These are phyloP conservation scores for Spathaspora passalidarum DNA, from an alignment of 805 yeast genomes.

Conservation along the genomic window DNA sequence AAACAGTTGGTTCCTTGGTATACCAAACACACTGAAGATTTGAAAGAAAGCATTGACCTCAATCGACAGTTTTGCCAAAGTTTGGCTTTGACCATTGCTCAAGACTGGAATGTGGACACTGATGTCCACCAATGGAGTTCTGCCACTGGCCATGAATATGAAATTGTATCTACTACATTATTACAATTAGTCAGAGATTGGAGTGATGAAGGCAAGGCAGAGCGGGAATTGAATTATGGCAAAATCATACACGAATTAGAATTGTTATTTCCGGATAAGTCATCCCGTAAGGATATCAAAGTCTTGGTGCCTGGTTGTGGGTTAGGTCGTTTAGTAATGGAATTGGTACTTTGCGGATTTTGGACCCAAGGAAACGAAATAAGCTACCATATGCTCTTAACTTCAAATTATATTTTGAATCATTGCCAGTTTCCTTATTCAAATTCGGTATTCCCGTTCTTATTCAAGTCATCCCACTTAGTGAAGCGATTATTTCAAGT, in stretches of 20 bases:
- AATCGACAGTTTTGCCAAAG: constrained; percentile 44
- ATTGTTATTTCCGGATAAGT: constrained; percentile 33
- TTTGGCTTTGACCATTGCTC: constrained; percentile 43
- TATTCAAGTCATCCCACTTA: constrained; percentile 51
- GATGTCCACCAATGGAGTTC: constrained; percentile 41
- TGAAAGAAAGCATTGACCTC: constrained; percentile 41
- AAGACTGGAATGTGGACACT: constrained; percentile 47
- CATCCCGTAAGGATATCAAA: constrained; percentile 33
- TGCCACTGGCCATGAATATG: constrained; percentile 44
- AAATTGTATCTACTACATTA: constrained; percentile 55
- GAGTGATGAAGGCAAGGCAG: constrained; percentile 50
- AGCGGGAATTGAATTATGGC: constrained; percentile 40
- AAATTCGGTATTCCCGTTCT: constrained; percentile 49
- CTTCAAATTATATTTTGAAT: constrained; percentile 54
- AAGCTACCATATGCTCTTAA: constrained; percentile 60
- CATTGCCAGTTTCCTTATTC: constrained; percentile 37
- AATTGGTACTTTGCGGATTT: constrained; percentile 53
- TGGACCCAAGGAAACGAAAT: constrained; percentile 67
- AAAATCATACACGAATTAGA: constrained; percentile 35
- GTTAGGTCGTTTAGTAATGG: constrained; percentile 56
- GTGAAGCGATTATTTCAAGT: constrained; percentile 44
- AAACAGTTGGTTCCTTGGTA: constrained; percentile 49
- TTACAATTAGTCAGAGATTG: constrained; percentile 62
- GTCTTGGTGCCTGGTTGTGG: constrained; percentile 66
- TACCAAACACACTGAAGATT: constrained; percentile 33